Base-by-base conservation (phyloP, 2,329 filamentous ascomycete genomes). In the Dothiorella sarmentorum region DNA sequence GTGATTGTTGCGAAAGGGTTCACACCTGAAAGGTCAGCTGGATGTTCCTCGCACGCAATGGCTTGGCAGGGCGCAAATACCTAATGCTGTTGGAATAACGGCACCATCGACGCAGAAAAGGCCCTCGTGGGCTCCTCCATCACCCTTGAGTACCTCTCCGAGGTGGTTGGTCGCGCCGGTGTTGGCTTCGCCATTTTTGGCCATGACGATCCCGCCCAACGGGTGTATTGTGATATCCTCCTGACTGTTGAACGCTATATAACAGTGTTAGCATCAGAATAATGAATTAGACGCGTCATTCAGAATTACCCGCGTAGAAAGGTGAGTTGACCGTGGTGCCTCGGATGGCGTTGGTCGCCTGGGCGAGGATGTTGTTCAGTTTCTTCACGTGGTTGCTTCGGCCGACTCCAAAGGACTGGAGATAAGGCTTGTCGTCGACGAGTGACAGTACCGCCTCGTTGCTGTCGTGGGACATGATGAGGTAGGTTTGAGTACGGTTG, bases 1-100 rank as follows among this genome's bases (percentile, higher is more conserved):
- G 85, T 81, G 63, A 89, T 89, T 1, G 85, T 89, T 1, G 86
- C 86, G 55, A 87, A 80, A 0, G 86, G 86, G 65, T 89, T 89
- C 3, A 85, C 83, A 2, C 65, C 61, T 66, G 17, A 10, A 33
- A 18, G 20, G 38, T 51, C 42, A 62, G 53, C 27, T 13, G 13
- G 37, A 18, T n/a, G n/a, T n/a, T n/a, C n/a, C n/a, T n/a, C n/a
- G n/a, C n/a, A n/a, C n/a, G n/a, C n/a, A n/a, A n/a, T n/a, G n/a
- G n/a, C n/a, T n/a, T n/a, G n/a, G n/a, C n/a, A n/a, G n/a, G n/a
- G 3, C 31, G 17, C 11, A n/a, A 59, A 60, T 43, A 11, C 85
- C 74, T 2, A 89, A 74, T 0, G 85, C 80, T 7, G 80, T 80
- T 0, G 86, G 86, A 15, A 89, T 80, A 1, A 84, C 72, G 2